These are phyloP conservation scores for Silene noctiflora DNA, from an alignment of 179 eudicot species.

Conservation along the genomic window DNA sequence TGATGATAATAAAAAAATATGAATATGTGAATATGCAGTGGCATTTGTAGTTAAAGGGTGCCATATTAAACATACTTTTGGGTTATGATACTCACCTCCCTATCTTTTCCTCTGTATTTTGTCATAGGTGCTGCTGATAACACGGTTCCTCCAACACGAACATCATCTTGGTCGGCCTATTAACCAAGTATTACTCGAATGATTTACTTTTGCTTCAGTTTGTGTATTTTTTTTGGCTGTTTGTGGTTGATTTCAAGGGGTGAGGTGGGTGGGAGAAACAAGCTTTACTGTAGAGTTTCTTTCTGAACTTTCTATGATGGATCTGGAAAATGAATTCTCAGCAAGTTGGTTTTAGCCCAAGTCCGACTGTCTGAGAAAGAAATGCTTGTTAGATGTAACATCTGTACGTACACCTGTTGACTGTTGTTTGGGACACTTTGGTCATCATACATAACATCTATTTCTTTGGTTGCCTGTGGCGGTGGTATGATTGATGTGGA, in stretches of 20 bases:
- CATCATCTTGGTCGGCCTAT: constrained; percentile 87
- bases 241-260: background rate
- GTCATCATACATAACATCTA: background rate
- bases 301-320: background rate
- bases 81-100: constrained; percentile 7
- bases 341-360: background rate
- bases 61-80: background rate
- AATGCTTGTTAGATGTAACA: background rate
- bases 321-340: background rate
- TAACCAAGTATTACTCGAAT: constrained; percentile 53
- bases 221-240: background rate
- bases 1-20: background rate
- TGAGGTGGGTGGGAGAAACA: background rate
- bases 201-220: constrained; percentile 2
- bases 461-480: background rate
- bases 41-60: background rate
- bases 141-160: constrained; percentile 96
- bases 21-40: background rate
- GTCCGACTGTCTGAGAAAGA: background rate
- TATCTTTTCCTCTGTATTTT: constrained; percentile 7
- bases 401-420: background rate
- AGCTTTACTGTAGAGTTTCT: constrained; percentile 4
- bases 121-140: constrained; percentile 70
- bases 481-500: background rate
- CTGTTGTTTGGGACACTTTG: constrained; percentile 7